Evolutionary conservation across 495 filamentous ascomycete species (phyloP), one percentile per base, ranked within the genome.

Genomic region (Talaromyces borbonicus): DNA sequence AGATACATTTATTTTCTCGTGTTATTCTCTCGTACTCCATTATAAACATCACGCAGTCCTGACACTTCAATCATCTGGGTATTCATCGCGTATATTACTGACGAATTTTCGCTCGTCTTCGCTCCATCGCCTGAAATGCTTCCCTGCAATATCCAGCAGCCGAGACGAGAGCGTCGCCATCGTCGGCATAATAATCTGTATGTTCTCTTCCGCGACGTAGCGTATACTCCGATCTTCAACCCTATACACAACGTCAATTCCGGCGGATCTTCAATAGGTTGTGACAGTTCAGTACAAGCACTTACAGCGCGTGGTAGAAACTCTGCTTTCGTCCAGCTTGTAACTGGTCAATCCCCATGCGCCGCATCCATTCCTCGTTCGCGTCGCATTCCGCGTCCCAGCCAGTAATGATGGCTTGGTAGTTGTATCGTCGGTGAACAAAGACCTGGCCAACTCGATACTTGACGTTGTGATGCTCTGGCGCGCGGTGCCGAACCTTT

Each of bases 51-150:
- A 38, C 18, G 15, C 9, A 37, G 12, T n/a, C 9, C 12, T 15
- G 26, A 12, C 11, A 38, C 18, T 20, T 38, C 35, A 95, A 63
- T 90, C 86, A 57, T 93, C 83, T 1, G 90, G 90, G 61, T 88
- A 96, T 51, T 87, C 79, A 52, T 92, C 87, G 54, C 59, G 68
- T 18, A 95, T 72, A 60, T 96, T 97, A 52, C 87, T 92, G 5
- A 95, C 72, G 69, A 98, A 98, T 2, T 63, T 68, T 43, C 74
- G 69, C 0, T 56, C 66, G n/a, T 61, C 62, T 25, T 57, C 52
- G 60, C 94, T 86, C 78, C 87, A 96, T 15, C 90, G 72, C 65
- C 88, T 95, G 56, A 97, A 96, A 62, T 85, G 83, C 54, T 80
- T 83, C 8, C 92, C 92, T 2, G 89, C 89, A 50, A 90, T 68